These are phyloP conservation scores for Symbiodinium natans DNA, from an alignment of 73 alveolate genomes.

Conservation along the genomic window DNA sequence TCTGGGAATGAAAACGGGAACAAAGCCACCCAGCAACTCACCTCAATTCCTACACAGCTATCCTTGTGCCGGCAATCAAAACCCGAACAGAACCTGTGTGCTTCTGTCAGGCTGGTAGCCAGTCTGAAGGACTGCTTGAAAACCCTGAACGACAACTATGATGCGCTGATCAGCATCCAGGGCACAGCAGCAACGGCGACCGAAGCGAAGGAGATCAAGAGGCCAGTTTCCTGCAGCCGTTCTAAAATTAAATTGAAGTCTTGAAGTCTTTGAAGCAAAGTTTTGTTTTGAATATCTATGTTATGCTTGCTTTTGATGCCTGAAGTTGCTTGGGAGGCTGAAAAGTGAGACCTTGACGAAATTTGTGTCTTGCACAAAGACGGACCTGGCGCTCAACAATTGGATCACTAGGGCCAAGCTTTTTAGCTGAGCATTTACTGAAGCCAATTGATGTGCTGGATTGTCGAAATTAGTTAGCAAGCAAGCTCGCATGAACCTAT, in stretches of 20 bases:
- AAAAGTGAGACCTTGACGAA: background rate
- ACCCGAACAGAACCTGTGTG: no score
- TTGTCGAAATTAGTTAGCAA: no score
- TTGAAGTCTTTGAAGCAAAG: background rate
- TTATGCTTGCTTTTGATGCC: no score
- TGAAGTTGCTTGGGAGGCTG: background rate
- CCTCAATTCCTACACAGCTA: no score
- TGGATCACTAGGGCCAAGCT: background rate
- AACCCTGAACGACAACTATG: background rate
- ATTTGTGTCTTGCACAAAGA: background rate
- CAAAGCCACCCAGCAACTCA: no score
- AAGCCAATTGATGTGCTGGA: no score
- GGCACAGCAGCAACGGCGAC: background rate
- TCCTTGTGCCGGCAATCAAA: no score
- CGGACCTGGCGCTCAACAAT: background rate
- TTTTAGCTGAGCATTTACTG: background rate
- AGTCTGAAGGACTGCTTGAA: background rate
- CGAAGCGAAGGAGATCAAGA: background rate
- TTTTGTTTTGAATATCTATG: background rate
- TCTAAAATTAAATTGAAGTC: no score
- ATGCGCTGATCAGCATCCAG: background rate
- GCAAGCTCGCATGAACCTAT: no score
- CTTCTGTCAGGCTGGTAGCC: no score
- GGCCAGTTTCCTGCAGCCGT: no score
- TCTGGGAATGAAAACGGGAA: no score